Conservation (phyloP, 83 land plant genomes). For the Picea abies region DNA sequence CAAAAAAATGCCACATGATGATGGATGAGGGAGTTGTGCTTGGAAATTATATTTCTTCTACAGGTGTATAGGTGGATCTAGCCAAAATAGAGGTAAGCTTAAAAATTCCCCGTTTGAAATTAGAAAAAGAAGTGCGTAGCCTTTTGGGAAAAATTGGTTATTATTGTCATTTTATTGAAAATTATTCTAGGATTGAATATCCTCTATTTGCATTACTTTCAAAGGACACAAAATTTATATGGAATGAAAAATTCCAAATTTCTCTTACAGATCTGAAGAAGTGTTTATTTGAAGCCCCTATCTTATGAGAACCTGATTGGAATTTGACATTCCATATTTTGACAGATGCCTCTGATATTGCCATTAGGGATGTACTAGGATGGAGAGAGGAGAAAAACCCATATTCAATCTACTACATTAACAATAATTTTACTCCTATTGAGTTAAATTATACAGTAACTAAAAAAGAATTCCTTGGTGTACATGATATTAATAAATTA, state of each 20-base stretch:
- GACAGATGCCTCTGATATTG: background rate
- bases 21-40: no score
- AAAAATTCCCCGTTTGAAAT: no score
- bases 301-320: background rate
- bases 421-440: background rate
- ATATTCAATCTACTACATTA: background rate
- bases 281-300: background rate
- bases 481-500: background rate
- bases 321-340: background rate
- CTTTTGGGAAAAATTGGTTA: no score
- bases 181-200: background rate
- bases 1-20: no score
- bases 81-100: no score
- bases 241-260: background rate
- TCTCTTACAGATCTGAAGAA: no score
- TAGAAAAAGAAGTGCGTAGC: no score
- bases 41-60: no score
- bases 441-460: background rate
- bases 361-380: background rate
- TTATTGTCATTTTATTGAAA: no score
- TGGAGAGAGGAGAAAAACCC: background rate
- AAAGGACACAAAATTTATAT: background rate
- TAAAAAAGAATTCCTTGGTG: no score
- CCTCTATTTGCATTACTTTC: background rate
- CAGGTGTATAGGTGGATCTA: no score